phyloP scores from a whole-genome alignment of 2,329 filamentous ascomycete species.

The Exserohilum turcica region DNA sequence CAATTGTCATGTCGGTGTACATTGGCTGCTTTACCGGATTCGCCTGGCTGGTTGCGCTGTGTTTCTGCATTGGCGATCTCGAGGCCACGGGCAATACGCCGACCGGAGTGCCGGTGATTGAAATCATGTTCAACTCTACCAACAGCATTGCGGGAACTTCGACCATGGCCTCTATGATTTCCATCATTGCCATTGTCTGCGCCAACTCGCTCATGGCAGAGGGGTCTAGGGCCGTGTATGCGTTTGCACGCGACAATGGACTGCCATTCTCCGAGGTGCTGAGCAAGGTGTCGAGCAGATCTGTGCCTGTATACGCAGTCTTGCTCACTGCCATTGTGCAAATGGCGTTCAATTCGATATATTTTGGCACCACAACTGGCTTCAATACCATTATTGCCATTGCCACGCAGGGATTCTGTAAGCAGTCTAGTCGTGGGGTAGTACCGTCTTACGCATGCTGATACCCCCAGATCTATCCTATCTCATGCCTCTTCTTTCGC shows the following conservation, averaged over 20 bases:
- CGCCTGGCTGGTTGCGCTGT: conserved; percentile 48
- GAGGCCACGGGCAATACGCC: conserved; percentile 51
- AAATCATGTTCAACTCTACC: conserved; percentile 59
- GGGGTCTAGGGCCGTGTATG: conserved; percentile 54
- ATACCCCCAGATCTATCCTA: conserved; percentile 58
- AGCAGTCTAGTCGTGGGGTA: conserved; percentile 17
- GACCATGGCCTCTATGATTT: conserved; percentile 54
- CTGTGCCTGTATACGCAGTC: conserved; percentile 58
- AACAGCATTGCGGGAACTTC: conserved; percentile 53
- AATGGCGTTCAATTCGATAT: conserved; percentile 60
- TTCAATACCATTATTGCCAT: conserved; percentile 64
- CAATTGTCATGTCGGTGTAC: conserved; percentile 49
- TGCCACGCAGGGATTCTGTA: conserved; percentile 62
- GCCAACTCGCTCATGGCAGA: conserved; percentile 56
- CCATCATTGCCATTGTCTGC: conserved; percentile 55
- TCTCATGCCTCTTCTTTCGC: conserved; percentile 59
- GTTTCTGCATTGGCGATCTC: conserved; percentile 53
- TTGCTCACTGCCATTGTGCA: conserved; percentile 56
- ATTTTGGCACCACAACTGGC: conserved; percentile 60
- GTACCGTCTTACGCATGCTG: neutral
- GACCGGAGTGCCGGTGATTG: conserved; percentile 59
- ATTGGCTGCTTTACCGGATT: conserved; percentile 50
- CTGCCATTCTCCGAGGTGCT: conserved; percentile 58
- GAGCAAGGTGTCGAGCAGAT: conserved; percentile 54
- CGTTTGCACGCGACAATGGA: conserved; percentile 58